Percentiles rank a stretch among this genome's conserved stretches.
These are phyloP conservation scores for Luffa acutangula DNA, from an alignment of 306 rosid species.

Conservation along the genomic window DNA sequence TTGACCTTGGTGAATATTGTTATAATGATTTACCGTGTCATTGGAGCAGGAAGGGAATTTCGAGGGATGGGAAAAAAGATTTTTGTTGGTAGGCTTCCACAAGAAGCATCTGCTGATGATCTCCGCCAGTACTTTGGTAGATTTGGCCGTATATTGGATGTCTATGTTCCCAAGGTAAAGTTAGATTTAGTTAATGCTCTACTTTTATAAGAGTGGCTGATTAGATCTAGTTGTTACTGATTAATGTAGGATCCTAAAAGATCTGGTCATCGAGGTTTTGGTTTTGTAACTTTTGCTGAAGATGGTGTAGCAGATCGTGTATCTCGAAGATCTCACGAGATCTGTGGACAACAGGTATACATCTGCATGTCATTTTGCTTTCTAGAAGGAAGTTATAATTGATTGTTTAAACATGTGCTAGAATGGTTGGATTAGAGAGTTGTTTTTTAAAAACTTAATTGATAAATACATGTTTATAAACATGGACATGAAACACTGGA, in stretches of 20 bases:
- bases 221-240: not conserved
- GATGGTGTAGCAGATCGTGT: conserved; percentile 93
- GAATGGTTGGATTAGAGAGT: not conserved
- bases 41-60: conserved; percentile 64
- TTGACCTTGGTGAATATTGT: conserved; percentile 3
- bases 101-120: conserved; percentile 75
- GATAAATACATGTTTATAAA: not conserved
- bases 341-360: conserved; percentile 77
- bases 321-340: conserved; percentile 82
- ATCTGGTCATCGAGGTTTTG: conserved; percentile 92
- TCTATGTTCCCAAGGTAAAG: conserved; percentile 81
- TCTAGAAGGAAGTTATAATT: not conserved
- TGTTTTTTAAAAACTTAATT: not conserved
- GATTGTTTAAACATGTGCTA: not conserved
- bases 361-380: not conserved
- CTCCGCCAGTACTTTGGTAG: conserved; percentile 90
- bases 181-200: not conserved
- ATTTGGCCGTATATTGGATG: conserved; percentile 86
- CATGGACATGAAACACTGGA: not conserved
- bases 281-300: conserved; percentile 89
- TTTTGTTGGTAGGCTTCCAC: conserved; percentile 85
- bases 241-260: conserved; percentile 69
- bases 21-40: conserved; percentile 4
- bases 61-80: conserved; percentile 71
- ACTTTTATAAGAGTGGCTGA: not conserved